Evolutionary conservation across 164 flowering plant genomes (phyloP).

Genomic region (Nymphaea colorata): DNA sequence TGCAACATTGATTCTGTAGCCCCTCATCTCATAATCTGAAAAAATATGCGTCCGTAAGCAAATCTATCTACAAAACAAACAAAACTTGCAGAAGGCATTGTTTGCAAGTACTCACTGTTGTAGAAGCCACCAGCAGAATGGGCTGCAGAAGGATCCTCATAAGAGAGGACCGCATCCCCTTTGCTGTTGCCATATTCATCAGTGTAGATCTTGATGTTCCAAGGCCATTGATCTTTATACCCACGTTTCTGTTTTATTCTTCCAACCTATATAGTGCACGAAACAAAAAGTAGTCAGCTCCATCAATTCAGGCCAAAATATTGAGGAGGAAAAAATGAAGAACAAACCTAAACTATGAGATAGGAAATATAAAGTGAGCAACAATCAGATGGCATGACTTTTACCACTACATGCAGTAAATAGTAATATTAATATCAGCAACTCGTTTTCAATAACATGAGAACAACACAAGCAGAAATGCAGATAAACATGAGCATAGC

Average conservation of each 20-base stretch:
- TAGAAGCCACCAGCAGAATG: conserved; percentile 95
- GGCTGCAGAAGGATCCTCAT: conserved; percentile 99
- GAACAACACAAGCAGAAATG: no score
- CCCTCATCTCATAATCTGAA: conserved; percentile 80
- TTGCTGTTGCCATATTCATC: conserved; percentile 85
- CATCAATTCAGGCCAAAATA: no score
- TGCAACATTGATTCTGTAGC: conserved; percentile 62
- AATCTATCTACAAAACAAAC: not conserved
- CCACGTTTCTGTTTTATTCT: conserved; percentile 97
- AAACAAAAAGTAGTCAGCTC: not conserved
- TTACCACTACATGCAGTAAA: no score
- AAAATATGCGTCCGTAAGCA: not conserved
- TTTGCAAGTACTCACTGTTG: conserved; percentile 32
- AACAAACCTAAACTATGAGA: no score
- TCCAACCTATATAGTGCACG: conserved; percentile 44
- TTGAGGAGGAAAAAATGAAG: no score
- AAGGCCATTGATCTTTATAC: conserved; percentile 99
- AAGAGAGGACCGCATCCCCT: conserved; percentile 78
- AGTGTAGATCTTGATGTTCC: conserved; percentile 77
- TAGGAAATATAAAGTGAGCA: no score
- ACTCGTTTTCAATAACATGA: no score
- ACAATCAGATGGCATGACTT: not conserved
- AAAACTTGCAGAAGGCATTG: not conserved
- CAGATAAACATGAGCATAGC: no score
- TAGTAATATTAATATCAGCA: no score